Conservation (phyloP, 78 protist species). For the Protostelium mycophagum region DNA sequence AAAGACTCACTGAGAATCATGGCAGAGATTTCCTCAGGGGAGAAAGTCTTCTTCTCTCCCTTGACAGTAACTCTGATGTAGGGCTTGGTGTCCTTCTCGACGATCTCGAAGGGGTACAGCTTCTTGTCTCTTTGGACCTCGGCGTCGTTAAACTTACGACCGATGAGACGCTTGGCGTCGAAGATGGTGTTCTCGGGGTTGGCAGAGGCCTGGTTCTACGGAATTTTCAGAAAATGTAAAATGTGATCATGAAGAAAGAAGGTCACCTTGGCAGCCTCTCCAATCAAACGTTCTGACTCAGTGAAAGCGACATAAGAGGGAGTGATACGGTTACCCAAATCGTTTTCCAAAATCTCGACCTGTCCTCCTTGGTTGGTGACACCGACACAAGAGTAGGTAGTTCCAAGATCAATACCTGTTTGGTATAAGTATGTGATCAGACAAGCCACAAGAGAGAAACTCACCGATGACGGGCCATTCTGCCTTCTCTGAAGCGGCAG, state of each 20-base stretch:
- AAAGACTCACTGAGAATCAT: too few species aligned
- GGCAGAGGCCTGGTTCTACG: too few species aligned
- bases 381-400: constrained; percentile 91
- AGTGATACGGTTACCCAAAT: constrained; percentile 91
- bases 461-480: too few species aligned
- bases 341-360: constrained; percentile 90
- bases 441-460: too few species aligned
- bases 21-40: constrained; percentile 96
- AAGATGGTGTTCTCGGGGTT: too few species aligned
- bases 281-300: constrained; percentile 85
- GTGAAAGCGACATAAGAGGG: constrained; percentile 95
- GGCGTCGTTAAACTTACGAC: constrained; percentile 81
- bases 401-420: constrained; percentile 89
- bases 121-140: constrained; percentile 86
- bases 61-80: constrained; percentile 75
- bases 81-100: constrained; percentile 78
- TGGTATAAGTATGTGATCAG: constrained; percentile 56
- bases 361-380: constrained; percentile 61
- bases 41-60: constrained; percentile 78
- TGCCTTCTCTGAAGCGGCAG: too few species aligned
- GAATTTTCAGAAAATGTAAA: constrained; percentile 88
- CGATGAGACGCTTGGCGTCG: constrained; percentile 98
- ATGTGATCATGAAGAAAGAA: constrained; percentile 95
- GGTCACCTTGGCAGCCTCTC: constrained; percentile 96
- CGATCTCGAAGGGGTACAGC: constrained; percentile 83